Evolutionary conservation across 148 eudicot species (phyloP), one percentile per base, ranked within the genome.

Genomic region (Beta vulgaris): DNA sequence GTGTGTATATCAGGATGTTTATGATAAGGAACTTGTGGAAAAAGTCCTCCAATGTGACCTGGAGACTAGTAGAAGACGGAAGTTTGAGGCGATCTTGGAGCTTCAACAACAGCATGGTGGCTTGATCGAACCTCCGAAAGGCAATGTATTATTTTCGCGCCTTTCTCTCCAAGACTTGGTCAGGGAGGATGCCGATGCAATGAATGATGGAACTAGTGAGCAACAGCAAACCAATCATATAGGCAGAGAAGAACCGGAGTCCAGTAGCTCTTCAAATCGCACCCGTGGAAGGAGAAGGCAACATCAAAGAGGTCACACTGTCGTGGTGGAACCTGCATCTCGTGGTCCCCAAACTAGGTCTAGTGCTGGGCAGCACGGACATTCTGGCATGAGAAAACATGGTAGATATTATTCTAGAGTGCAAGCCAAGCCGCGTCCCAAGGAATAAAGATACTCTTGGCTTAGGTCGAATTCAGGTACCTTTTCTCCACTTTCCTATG

Each of bases 31-130:
- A 55, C 72, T 46, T 43, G 64, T 64, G n/a, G 86, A 81, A 40
- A 73, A 74, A 63, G 29, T 93, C 80, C 87, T 91, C 68, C 80
- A 80, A 28, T 88, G 87, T 13, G 86, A 88, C 64, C 71, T 80
- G 10, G 98, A 94, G 86, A 84, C 69, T 72, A 81, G 79, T 60
- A 87, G 98, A 82, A 87, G 88, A 78, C 77, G 85, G 57, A 86
- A 82, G 73, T 90, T 90, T 68, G 96, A 88, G 84, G 77, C 86
- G 29, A 81, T 86, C 61, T 75, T 89, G 71, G 84, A 89, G 61
- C 73, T 87, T 69, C 98, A 91, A 82, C 84, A 89, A 74, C 89
- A 91, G 77, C 86, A 79, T 51, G 83, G 88, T 73, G 98, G 97
- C 76, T 78, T 94, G 76, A 91, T 88, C 28, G 93, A 92, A 73